phyloP scores from a whole-genome alignment of 768 basidiomycete genomes.

The Mrakia gelida region DNA sequence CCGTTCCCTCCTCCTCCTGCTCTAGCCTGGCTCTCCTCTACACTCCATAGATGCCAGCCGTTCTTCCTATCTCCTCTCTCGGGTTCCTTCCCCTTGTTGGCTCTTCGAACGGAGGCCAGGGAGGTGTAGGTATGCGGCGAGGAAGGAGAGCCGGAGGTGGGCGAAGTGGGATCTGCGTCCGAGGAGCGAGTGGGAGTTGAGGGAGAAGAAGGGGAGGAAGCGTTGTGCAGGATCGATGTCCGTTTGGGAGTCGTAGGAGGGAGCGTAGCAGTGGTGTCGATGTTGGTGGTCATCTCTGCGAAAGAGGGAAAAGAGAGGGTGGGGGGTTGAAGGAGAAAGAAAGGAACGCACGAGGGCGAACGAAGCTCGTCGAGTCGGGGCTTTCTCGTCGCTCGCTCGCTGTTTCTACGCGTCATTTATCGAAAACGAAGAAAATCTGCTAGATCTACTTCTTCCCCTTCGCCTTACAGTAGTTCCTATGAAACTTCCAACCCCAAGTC shows the following conservation, averaged over 20 bases:
- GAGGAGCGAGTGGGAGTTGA: neutral
- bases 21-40: constrained; percentile 3
- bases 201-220: neutral
- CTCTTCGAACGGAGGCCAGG: constrained; percentile 23
- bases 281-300: neutral
- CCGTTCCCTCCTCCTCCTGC: neutral
- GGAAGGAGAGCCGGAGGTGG: constrained; percentile 1
- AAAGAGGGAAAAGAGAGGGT: neutral
- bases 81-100: constrained; percentile 30
- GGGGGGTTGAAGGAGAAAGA: neutral
- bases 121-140: constrained; percentile 31
- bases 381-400: too few species aligned
- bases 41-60: constrained; percentile 30
- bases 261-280: too few species aligned
- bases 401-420: too few species aligned
- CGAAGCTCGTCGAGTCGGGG: neutral
- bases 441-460: too few species aligned
- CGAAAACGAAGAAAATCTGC: too few species aligned
- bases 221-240: neutral
- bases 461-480: too few species aligned
- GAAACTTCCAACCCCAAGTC: too few species aligned
- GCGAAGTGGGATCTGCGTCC: neutral
- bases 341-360: neutral
- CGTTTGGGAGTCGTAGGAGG: constrained; percentile 5
- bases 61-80: constrained; percentile 27